These are phyloP conservation scores for Aspergillus nanangensis DNA, from an alignment of 495 filamentous ascomycete genomes.

Conservation along the genomic window DNA sequence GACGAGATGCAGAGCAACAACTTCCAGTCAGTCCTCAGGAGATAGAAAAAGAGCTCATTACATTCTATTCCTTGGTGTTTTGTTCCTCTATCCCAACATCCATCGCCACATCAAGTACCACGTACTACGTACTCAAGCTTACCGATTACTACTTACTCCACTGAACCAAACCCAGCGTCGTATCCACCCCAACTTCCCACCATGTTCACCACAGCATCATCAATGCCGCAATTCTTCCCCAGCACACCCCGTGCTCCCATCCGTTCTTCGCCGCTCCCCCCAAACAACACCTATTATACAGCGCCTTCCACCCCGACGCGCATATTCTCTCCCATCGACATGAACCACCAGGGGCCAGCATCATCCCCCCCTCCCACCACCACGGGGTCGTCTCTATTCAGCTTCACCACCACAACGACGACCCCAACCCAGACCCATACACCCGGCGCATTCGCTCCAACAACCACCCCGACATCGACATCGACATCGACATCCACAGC, in stretches of 20 bases:
- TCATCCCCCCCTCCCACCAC: too few species aligned
- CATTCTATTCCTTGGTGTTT: background rate
- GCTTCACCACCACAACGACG: too few species aligned
- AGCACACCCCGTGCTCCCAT: too few species aligned
- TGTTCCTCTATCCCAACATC: background rate
- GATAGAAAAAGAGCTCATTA: background rate
- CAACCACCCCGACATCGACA: too few species aligned
- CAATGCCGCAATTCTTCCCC: too few species aligned
- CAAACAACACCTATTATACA: background rate
- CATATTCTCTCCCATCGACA: background rate
- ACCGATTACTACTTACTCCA: background rate
- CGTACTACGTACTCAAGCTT: background rate
- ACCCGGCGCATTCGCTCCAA: too few species aligned
- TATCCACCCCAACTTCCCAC: conserved; percentile 2
- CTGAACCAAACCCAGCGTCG: background rate
- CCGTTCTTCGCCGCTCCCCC: background rate
- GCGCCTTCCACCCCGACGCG: background rate
- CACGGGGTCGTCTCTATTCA: too few species aligned
- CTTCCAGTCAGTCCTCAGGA: background rate
- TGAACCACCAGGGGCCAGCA: background rate
- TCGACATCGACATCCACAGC: conserved; percentile 7
- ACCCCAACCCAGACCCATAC: too few species aligned
- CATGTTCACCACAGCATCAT: too few species aligned
- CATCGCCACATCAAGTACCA: background rate
- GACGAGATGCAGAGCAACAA: background rate